Evolutionary conservation across 176 grass and related monocot genomes (phyloP), one percentile per base, ranked within the genome.

Genomic region (Neostapfia colusana): DNA sequence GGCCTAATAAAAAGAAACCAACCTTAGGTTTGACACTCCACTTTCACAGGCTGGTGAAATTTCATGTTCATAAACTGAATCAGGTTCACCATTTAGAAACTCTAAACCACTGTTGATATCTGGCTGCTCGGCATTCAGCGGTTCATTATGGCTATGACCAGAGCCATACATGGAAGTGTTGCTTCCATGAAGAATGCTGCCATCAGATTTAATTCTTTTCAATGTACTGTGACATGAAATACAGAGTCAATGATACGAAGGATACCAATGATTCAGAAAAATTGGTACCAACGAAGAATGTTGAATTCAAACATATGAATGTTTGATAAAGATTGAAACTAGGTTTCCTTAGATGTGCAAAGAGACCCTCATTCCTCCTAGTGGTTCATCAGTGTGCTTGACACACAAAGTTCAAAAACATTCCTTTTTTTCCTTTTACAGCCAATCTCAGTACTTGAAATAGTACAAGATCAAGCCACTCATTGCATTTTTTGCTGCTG

Each of bases 141-240:
- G 41, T 70, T 85, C 83, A 39, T 80, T 80, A 74, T 75, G 62
- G 57, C 61, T 40, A 48, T 41, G 41, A 80, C 62, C 69, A 73
- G 67, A 70, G 35, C 80, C 84, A 74, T 77, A 69, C 31, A 87
- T 82, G 20, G 72, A 70, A 77, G 75, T 49, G 24, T 81, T 74
- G 59, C 83, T 89, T 76, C 69, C 83, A 75, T 27, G 55, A 79
- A 91, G 81, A 82, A 93, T 86, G 66, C 79, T 93, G 66, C 87
- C 91, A 84, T 88, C 95, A n/a, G 95, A 93, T 67, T 78, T 74
- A 64, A 84, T 72, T 79, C 91, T 93, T 93, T 91, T 93, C 59
- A 88, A 66, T 81, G 65, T 79, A 75, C 91, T 98, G 86, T 62
- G 73, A 63, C 70, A 85, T 81, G 55, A 86, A 93, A 61, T 63